Base-by-base conservation (phyloP, 352 stramenopile species). In the Phytophthora kernoviae region DNA sequence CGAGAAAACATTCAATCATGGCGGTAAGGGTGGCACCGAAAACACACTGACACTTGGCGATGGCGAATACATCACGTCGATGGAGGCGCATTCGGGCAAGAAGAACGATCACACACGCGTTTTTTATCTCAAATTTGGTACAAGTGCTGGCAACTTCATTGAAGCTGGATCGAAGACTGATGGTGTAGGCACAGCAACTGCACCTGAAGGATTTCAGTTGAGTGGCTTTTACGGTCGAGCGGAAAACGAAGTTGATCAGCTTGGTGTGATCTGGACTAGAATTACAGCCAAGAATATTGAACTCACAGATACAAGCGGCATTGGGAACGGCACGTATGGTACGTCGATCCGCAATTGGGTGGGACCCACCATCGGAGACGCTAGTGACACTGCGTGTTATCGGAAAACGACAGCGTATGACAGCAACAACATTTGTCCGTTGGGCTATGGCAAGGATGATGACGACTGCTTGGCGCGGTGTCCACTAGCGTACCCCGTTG, bases 81-180 rank as follows among this genome's bases (percentile, higher is more conserved):
- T 81, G 46, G 71, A 84, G 56, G 36, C 61, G 11, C 64, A 84
- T 41, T 75, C 62, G 66, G 69, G 32, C n/a, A 69, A 77, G 70
- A 68, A 79, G 11, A 46, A 55, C 44, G 48, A 53, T 20, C 45
- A 54, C 33, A 84, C 75, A n/a, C 66, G 70, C n/a, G 66, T 80
- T 11, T 84, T 78, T 47, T 65, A 52, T 42, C 18, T 55, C 1
- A 65, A 36, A 27, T 64, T 60, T 10, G 49, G 32, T 11, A 60
- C 73, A 9, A 79, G 61, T 37, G 57, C 63, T 0, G 70, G 68
- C 2, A 68, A 68, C n/a, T 63, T 54, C 6, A 11, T 80, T 0
- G 53, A 61, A 0, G 49, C 21, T 33, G 74, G 64, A 11, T 51
- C 50, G 1, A 69, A 63, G 34, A 79, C 64, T 1, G 68, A 62